phyloP scores from a whole-genome alignment of 1,284 basidiomycete species.

The Sanghuangporus sanghuang region DNA sequence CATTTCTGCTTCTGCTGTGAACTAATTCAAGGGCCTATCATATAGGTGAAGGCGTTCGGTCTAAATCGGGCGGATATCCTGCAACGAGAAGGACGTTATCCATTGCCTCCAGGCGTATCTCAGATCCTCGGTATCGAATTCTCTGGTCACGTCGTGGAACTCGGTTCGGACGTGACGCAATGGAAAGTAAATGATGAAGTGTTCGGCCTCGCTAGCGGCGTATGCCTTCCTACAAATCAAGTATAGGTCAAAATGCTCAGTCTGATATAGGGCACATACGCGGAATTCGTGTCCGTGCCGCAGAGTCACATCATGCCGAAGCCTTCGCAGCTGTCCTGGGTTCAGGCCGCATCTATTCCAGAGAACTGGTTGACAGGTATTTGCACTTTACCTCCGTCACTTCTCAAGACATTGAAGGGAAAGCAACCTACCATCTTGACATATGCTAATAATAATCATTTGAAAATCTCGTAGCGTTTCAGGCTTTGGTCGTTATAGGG shows the following conservation, averaged over 20 bases:
- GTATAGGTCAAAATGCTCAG: not conserved
- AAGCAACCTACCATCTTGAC: not conserved
- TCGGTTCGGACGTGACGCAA: constrained; percentile 47
- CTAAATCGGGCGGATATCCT: constrained; percentile 85
- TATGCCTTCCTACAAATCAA: constrained; percentile 28
- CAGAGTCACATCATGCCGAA: constrained; percentile 73
- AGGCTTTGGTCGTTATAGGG: constrained; percentile 71
- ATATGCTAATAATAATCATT: not conserved
- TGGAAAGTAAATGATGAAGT: constrained; percentile 84
- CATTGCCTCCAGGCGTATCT: constrained; percentile 73
- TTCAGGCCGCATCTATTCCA: constrained; percentile 80
- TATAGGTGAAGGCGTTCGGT: constrained; percentile 74
- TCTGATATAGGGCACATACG: constrained; percentile 77
- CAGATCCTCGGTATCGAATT: constrained; percentile 91
- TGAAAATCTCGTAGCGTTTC: constrained; percentile 54
- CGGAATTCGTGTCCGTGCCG: constrained; percentile 77
- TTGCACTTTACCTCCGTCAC: not conserved
- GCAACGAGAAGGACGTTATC: constrained; percentile 77
- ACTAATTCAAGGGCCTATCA: not conserved
- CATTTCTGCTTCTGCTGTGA: not conserved
- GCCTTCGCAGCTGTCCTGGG: constrained; percentile 73
- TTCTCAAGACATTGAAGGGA: not conserved
- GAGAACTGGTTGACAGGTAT: constrained; percentile 84
- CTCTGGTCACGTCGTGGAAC: constrained; percentile 62
- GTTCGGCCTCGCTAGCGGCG: constrained; percentile 72